Evolutionary conservation across 768 basidiomycete genomes (phyloP), one percentile per base, ranked within the genome.

Genomic region (Boletus fagicola): DNA sequence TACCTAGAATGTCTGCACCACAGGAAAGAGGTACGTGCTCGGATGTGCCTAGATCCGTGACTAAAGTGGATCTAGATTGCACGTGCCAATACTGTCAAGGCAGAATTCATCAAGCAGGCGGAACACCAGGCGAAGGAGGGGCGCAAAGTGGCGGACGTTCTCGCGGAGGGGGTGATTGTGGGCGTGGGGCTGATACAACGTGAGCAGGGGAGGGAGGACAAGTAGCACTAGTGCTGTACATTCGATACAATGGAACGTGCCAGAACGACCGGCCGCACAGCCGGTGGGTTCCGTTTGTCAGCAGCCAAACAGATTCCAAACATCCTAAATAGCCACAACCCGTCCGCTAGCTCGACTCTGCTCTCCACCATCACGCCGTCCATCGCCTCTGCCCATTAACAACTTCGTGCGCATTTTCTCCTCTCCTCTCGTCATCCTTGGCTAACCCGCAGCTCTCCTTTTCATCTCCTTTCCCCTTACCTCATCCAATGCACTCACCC

Each of bases 1-100:
- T 98, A 98, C 75, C 68, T 95, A 54, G 93, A 95, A 71, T 97
- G 95, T 72, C 75, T 98, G 56, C 94, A 96, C 71, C 85, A 87
- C 68, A 84, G 83, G 28, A 89, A 94, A 74, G 92, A 94, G 85
- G 95, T 93, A 61, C 67, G 83, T 31, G 22, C 15, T 44, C 59
- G 50, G 38, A 12, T 24, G 13, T 30, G n/a, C 12, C 26, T 22
- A 28, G 20, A 52, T 57, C 33, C 38, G 38, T 24, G 49, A 47
- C 45, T n/a, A 33, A 54, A 30, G 22, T 30, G 49, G 47, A 40
- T 51, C 6, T 60, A 86, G 85, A 82, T 83, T 69, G 77, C 78
- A 8, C 79, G 92, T 63, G 88, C 88, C 24, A 83, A 87, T 65
- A 76, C 80, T 13, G 77, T 93, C 67, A 86, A 89, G 70, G 76